A percentile compares a stretch with the other conserved stretches of the same genome.
These are phyloP conservation scores for Aspergillus taichungensis DNA, from an alignment of 495 filamentous ascomycete species.

Conservation along the genomic window DNA sequence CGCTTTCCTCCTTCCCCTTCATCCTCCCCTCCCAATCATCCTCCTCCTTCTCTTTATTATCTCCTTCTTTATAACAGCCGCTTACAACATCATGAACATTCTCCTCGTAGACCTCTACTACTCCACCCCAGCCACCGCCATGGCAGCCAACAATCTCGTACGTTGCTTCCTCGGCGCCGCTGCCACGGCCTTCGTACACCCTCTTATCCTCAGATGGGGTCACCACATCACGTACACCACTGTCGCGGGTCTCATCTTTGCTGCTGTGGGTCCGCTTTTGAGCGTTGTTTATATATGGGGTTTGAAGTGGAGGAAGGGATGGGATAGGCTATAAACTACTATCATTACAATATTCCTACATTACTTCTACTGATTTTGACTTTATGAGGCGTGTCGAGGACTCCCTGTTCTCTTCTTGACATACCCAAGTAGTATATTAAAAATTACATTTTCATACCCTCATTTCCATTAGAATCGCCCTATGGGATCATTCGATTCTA, in stretches of 20 bases:
- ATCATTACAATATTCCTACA: not conserved
- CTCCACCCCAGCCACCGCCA: slow-evolving; percentile 48
- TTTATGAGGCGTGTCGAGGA: not conserved
- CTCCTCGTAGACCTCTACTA: slow-evolving; percentile 55
- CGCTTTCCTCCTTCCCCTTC: slow-evolving; percentile 3
- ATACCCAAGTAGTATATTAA: too few relatives aligned
- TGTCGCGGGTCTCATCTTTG: slow-evolving; percentile 9
- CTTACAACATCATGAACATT: slow-evolving; percentile 36
- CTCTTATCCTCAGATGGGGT: slow-evolving; percentile 38
- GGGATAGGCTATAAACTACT: not conserved
- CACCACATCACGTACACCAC: slow-evolving; percentile 10
- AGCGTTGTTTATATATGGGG: slow-evolving; percentile 14
- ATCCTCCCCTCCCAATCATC: slow-evolving; percentile 36
- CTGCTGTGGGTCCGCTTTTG: slow-evolving; percentile 9
- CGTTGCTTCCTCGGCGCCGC: slow-evolving; percentile 58
- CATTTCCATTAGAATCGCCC: too few relatives aligned
- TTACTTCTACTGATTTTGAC: not conserved
- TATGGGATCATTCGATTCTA: too few relatives aligned
- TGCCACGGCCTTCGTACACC: slow-evolving; percentile 48
- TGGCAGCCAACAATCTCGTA: slow-evolving; percentile 62
- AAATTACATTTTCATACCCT: too few relatives aligned
- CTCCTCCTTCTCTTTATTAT: slow-evolving; percentile 46
- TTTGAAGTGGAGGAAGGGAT: slow-evolving; percentile 6
- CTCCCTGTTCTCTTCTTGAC: too few relatives aligned
- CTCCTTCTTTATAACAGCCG: slow-evolving; percentile 42